Evolutionary conservation across 257 asterid genomes (phyloP).

Genomic region (Ilex asprella): DNA sequence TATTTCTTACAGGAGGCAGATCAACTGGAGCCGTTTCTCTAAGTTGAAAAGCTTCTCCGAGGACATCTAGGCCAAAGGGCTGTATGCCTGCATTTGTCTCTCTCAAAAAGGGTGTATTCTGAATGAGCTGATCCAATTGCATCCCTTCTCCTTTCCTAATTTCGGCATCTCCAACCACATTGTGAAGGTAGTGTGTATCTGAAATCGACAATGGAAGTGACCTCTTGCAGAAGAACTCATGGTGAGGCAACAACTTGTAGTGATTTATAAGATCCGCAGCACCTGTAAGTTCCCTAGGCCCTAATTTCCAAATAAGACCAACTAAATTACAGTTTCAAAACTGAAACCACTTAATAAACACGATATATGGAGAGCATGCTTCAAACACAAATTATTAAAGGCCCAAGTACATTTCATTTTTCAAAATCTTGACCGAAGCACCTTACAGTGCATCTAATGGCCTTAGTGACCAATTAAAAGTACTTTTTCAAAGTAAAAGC

Average conservation of each 20-base stretch:
- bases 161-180: neutral
- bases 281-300: neutral
- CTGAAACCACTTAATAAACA: too few relatives aligned
- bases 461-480: too few relatives aligned
- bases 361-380: too few relatives aligned
- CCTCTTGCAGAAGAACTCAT: neutral
- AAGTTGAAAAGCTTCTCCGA: neutral
- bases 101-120: neutral
- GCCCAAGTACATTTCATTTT: too few relatives aligned
- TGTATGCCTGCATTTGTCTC: neutral
- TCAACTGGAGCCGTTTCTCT: neutral
- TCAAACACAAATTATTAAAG: too few relatives aligned
- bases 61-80: neutral
- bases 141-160: conserved; percentile 1
- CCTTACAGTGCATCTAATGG: too few relatives aligned
- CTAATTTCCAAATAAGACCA: neutral
- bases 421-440: too few relatives aligned
- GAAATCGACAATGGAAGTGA: neutral
- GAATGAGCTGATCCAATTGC: conserved; percentile 2
- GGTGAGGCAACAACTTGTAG: neutral
- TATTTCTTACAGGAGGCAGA: neutral
- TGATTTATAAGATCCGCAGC: conserved; percentile 1
- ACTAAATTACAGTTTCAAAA: too few relatives aligned
- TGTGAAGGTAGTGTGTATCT: conserved; percentile 2
- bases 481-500: too few relatives aligned